These are phyloP conservation scores for Rauvolfia tetraphylla DNA, from an alignment of 257 asterid species.

Conservation along the genomic window DNA sequence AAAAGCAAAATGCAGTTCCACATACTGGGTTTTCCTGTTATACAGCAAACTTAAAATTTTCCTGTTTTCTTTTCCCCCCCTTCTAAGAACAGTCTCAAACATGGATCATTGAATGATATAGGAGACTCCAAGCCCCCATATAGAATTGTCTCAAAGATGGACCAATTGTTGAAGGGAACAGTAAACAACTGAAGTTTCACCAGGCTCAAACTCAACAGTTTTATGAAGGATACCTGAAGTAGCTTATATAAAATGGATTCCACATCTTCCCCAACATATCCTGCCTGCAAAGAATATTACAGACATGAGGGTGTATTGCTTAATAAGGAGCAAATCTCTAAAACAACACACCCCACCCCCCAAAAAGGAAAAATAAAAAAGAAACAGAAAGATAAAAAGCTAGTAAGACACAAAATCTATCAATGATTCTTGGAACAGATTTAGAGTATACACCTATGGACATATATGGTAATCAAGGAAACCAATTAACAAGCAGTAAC, in stretches of 20 bases:
- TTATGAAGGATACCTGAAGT: conserved; percentile 50
- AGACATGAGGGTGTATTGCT: neutral
- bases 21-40: neutral
- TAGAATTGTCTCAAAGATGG: neutral
- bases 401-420: neutral
- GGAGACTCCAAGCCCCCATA: neutral
- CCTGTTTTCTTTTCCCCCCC: neutral
- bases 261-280: conserved; percentile 99
- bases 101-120: neutral
- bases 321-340: neutral
- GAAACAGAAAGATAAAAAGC: neutral
- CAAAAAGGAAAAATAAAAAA: neutral
- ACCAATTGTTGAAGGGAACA: neutral
- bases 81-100: neutral
- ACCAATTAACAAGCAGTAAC: neutral
- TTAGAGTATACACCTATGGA: neutral
- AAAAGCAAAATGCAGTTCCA: neutral
- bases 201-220: neutral
- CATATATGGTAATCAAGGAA: neutral
- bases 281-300: conserved; percentile 65
- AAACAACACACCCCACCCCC: neutral
- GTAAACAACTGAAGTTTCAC: neutral
- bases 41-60: neutral
- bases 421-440: neutral
- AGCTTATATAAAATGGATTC: conserved; percentile 97